Base-by-base conservation (phyloP, 1,284 basidiomycete genomes). In the Athelia sp. region DNA sequence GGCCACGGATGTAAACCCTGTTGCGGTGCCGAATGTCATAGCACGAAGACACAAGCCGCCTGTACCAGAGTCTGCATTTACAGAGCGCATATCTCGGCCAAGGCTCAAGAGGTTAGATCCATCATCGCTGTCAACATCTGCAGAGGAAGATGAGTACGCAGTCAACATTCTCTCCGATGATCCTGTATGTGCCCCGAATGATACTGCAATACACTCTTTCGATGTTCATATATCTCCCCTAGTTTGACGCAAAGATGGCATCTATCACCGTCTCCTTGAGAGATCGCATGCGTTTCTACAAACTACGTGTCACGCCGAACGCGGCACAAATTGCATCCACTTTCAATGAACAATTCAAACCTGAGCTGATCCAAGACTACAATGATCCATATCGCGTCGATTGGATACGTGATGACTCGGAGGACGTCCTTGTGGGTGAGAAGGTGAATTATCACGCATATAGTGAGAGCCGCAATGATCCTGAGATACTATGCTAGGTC, bases 261-360 rank as follows among this genome's bases (percentile, higher is more conserved):
- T 80, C 84, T 15, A 82, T 93, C 26, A 76, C 82, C 10, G 72
- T 81, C 21, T 92, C 90, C 15, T 73, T 95, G 32, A 80, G 87
- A 18, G 85, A 90, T 50, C 72, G 90, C 49, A 92, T 96, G 87
- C 78, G 86, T n/a, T 87, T 88, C 59, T 91, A 92, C 68, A 93
- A 94, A 65, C 73, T 94, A 43, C 79, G 84, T 1, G 86, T 90
- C 1, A 86, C 87, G 1, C 82, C 84, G 10, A 87, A 90, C 56
- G 84, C 86, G 8, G 77, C 76, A 17, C 77, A 75, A 35, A 87
- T 90, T 46, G 84, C 85, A 0, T 79, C 81, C 2, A 81, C 82
- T 4, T 92, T 91, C 62, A 90, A 89, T 56, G 82, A 80, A 50
- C 79, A 82, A 53, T 84, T 87, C 63, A 78, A 81, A 60, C 86